Conservation (phyloP, 495 filamentous ascomycete genomes). For the Xylaria curta region DNA sequence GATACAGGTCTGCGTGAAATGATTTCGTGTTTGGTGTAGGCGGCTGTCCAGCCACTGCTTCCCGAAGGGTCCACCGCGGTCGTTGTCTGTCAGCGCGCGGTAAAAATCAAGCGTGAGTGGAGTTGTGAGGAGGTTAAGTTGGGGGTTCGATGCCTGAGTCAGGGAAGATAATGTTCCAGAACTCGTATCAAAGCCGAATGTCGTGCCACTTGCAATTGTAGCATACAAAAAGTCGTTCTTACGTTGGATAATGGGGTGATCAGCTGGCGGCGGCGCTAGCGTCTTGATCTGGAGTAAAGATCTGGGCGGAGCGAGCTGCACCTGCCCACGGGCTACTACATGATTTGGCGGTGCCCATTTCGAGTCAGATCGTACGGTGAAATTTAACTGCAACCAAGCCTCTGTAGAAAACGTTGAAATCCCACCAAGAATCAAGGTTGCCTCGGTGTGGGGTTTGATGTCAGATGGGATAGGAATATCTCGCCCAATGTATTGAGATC, state of each 20-base stretch:
- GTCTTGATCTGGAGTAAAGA: conserved; percentile 38
- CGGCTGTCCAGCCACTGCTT: conserved; percentile 49
- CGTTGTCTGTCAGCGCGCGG: conserved; percentile 69
- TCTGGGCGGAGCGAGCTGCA: conserved; percentile 44
- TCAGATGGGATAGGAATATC: conserved; percentile 45
- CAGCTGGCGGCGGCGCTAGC: conserved; percentile 16
- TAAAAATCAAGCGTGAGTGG: conserved; percentile 55
- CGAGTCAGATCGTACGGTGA: conserved; percentile 41
- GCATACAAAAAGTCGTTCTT: conserved; percentile 40
- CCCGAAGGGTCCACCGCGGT: conserved; percentile 56
- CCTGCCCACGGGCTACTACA: conserved; percentile 59
- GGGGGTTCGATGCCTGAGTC: conserved; percentile 31
- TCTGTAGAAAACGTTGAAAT: conserved; percentile 32
- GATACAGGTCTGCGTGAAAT: conserved; percentile 52
- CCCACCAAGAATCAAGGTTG: conserved; percentile 37
- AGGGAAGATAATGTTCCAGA: conserved; percentile 49
- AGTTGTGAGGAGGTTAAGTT: conserved; percentile 50
- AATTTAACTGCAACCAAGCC: conserved; percentile 55
- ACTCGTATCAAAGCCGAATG: conserved; percentile 52
- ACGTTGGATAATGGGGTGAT: conserved; percentile 29
- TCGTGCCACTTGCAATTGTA: conserved; percentile 33
- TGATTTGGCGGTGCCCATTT: conserved; percentile 56
- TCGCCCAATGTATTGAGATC: conserved; percentile 35
- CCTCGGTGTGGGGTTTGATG: conserved; percentile 45
- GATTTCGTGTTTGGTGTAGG: conserved; percentile 51